Conservation (phyloP, 192 early-diverging fungal species). For the Phlyctochytrium bullatum region DNA sequence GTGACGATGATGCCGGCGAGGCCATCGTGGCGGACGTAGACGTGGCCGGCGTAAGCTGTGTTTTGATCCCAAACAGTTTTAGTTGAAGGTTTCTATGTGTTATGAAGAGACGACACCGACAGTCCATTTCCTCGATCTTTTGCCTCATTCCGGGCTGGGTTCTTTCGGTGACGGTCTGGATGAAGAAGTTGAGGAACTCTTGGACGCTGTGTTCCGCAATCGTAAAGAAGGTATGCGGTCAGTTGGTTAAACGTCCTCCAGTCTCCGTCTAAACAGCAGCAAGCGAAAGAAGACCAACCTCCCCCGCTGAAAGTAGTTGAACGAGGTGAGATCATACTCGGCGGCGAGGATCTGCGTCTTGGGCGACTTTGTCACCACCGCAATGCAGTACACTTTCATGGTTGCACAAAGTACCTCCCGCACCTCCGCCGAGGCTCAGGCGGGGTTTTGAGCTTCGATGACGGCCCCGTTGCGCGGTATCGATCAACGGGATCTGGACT, state of each 20-base stretch:
- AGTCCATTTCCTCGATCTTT: constrained; percentile 71
- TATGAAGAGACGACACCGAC: not conserved
- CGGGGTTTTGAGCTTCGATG: too few species aligned
- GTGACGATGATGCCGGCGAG: constrained; percentile 76
- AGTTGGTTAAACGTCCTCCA: not conserved
- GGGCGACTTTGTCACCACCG: constrained; percentile 6
- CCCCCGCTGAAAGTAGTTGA: constrained; percentile 83
- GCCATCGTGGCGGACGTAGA: constrained; percentile 69
- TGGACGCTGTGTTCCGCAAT: constrained; percentile 52
- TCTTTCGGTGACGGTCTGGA: constrained; percentile 80
- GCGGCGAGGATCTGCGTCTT: constrained; percentile 48
- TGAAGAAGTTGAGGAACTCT: constrained; percentile 86
- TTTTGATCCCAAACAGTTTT: not conserved
- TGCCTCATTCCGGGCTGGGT: constrained; percentile 75
- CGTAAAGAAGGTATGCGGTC: not conserved
- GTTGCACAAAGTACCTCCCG: too few species aligned
- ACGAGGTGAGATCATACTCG: constrained; percentile 72
- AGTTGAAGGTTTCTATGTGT: not conserved
- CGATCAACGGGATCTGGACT: too few species aligned
- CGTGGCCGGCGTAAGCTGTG: constrained; percentile 77
- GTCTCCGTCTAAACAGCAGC: not conserved
- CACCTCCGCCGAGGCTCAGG: too few species aligned
- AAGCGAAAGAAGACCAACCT: constrained; percentile 46
- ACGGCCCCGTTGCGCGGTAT: too few species aligned
- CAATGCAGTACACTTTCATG: constrained; percentile 21